phyloP scores from a whole-genome alignment of 768 basidiomycete species.

The Termitomyces sp. region DNA sequence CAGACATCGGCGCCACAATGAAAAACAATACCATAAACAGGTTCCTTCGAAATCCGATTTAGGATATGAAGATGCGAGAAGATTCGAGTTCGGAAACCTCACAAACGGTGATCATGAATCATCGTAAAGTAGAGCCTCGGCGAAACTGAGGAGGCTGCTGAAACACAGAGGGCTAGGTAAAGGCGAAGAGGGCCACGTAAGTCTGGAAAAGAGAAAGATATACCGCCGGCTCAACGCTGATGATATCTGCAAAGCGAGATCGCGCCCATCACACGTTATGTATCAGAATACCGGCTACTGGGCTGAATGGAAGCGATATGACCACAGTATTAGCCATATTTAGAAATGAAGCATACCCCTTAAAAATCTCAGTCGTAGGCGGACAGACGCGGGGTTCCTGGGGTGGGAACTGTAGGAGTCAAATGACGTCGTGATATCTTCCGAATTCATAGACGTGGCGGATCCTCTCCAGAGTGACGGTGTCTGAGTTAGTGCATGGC shows the following conservation, averaged over 20 bases:
- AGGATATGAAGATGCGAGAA: background rate
- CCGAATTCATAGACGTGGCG: background rate
- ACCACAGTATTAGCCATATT: background rate
- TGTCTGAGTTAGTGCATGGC: background rate
- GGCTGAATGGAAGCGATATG: background rate
- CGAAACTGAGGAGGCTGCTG: background rate
- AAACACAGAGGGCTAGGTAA: background rate
- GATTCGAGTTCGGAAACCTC: background rate
- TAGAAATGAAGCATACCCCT: background rate
- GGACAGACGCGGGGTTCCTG: background rate
- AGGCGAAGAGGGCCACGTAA: background rate
- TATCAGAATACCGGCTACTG: background rate
- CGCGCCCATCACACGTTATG: background rate
- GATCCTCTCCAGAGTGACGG: background rate
- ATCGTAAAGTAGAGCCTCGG: background rate
- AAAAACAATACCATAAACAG: background rate
- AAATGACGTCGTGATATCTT: constrained; percentile 4
- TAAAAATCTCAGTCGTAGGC: background rate
- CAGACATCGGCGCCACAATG: background rate
- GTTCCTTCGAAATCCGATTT: background rate
- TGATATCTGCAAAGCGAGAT: background rate
- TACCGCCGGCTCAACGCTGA: background rate
- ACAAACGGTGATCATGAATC: background rate
- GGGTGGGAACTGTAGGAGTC: background rate
- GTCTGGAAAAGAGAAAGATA: background rate